A percentile compares a stretch with the other conserved stretches of the same genome.
Conservation (phyloP, 2,329 filamentous ascomycete genomes). For the Plectosphaerella sp. region DNA sequence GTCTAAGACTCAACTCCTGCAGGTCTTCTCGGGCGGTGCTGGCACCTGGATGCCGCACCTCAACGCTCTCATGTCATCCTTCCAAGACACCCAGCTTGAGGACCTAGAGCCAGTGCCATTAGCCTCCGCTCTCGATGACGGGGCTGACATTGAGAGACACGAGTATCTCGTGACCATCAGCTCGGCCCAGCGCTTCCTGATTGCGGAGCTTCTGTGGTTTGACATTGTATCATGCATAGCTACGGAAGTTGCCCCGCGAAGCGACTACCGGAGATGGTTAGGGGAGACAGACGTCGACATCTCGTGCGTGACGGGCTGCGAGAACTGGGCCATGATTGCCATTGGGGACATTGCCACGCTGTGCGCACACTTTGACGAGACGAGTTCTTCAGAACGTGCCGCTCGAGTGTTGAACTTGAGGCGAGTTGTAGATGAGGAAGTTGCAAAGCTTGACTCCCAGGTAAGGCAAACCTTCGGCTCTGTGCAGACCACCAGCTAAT, state of each 20-base stretch:
- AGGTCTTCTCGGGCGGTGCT: constrained; percentile 8
- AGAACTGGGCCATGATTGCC: constrained; percentile 9
- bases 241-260: constrained; percentile 2
- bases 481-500: not conserved
- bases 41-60: constrained; percentile 8
- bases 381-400: not conserved
- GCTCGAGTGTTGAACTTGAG: not conserved
- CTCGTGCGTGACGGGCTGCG: constrained; percentile 8
- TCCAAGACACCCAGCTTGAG: not conserved
- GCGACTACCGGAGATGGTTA: constrained; percentile 5
- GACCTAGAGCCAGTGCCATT: not conserved
- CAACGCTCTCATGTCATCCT: not conserved
- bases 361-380: not conserved
- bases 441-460: not conserved
- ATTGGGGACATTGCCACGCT: constrained; percentile 6
- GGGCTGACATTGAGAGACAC: not conserved
- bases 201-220: constrained; percentile 8
- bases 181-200: constrained; percentile 7
- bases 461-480: not conserved
- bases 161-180: not conserved
- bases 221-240: constrained; percentile 7
- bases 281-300: constrained; percentile 4
- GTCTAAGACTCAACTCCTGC: not conserved
- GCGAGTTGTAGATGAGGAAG: not conserved
- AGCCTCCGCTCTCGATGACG: constrained; percentile 1